Evolutionary conservation across 306 rosid species (phyloP).

Genomic region (Pyrus betulifolia): DNA sequence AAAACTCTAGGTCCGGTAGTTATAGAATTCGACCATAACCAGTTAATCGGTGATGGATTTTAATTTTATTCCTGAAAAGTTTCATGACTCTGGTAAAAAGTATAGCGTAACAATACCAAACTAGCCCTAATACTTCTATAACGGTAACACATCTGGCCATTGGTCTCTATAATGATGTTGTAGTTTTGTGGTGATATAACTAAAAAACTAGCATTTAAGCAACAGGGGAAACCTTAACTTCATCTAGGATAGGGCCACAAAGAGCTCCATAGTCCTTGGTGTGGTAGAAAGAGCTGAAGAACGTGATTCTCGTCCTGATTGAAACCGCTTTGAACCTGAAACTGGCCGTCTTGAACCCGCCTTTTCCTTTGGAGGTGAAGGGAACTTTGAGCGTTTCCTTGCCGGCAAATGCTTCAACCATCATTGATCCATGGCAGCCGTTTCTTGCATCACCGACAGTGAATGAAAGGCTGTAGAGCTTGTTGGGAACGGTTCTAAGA

Average conservation of each 20-base stretch:
- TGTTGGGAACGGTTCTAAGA: constrained; percentile 54
- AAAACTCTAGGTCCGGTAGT: not conserved
- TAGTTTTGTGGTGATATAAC: not conserved
- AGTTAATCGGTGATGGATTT: too few species aligned
- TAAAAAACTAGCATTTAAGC: constrained; percentile 15
- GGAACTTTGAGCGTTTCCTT: constrained; percentile 72
- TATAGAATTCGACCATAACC: too few species aligned
- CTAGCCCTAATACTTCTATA: not conserved
- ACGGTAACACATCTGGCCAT: not conserved
- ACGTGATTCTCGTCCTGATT: constrained; percentile 69
- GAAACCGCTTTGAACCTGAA: constrained; percentile 62
- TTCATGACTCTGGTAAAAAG: too few species aligned
- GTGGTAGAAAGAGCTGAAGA: constrained; percentile 87
- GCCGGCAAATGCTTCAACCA: constrained; percentile 87
- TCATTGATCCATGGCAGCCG: constrained; percentile 91
- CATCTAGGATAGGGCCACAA: constrained; percentile 86
- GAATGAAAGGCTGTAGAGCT: constrained; percentile 57
- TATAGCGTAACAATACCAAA: too few species aligned
- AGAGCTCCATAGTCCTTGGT: constrained; percentile 85
- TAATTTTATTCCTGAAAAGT: not conserved
- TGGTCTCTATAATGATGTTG: constrained; percentile 13
- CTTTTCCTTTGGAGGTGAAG: constrained; percentile 69
- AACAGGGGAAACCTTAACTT: constrained; percentile 45
- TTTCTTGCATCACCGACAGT: constrained; percentile 75
- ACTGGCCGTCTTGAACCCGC: constrained; percentile 42